phyloP scores from a whole-genome alignment of 345 rosid genomes.

The Mercurialis annua region DNA sequence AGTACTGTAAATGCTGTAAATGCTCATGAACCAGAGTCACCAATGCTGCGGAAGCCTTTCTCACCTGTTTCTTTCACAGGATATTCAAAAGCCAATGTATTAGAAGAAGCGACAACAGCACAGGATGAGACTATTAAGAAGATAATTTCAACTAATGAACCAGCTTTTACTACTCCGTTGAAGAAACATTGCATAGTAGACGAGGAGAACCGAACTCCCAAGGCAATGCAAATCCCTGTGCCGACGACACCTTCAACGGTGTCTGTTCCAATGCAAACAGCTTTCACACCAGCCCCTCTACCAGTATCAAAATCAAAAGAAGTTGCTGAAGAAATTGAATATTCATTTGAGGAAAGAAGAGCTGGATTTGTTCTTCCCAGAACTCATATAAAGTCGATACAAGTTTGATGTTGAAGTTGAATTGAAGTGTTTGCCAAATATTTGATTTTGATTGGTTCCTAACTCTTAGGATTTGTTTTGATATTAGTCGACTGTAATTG shows the following conservation, averaged over 20 bases:
- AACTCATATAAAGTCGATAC: constrained; percentile 32
- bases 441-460: neutral
- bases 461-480: constrained; percentile 11
- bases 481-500: constrained; percentile 34
- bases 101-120: constrained; percentile 23
- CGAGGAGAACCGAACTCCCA: constrained; percentile 70
- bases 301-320: constrained; percentile 30
- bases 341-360: constrained; percentile 87
- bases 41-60: constrained; percentile 80
- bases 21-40: constrained; percentile 53
- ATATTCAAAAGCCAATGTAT: constrained; percentile 43
- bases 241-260: constrained; percentile 68
- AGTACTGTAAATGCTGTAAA: constrained; percentile 37
- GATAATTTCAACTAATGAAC: constrained; percentile 25
- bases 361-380: constrained; percentile 63
- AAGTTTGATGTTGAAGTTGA: constrained; percentile 8
- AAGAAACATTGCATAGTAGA: constrained; percentile 30
- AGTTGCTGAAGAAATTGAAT: constrained; percentile 51
- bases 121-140: constrained; percentile 34
- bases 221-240: constrained; percentile 44
- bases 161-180: constrained; percentile 52
- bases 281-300: constrained; percentile 54
- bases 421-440: neutral
- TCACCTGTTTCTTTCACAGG: constrained; percentile 58
- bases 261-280: constrained; percentile 76